Percentiles rank a stretch among this genome's conserved stretches.
Conservation (phyloP, 805 yeast species). For the Ogataea ganodermae region DNA sequence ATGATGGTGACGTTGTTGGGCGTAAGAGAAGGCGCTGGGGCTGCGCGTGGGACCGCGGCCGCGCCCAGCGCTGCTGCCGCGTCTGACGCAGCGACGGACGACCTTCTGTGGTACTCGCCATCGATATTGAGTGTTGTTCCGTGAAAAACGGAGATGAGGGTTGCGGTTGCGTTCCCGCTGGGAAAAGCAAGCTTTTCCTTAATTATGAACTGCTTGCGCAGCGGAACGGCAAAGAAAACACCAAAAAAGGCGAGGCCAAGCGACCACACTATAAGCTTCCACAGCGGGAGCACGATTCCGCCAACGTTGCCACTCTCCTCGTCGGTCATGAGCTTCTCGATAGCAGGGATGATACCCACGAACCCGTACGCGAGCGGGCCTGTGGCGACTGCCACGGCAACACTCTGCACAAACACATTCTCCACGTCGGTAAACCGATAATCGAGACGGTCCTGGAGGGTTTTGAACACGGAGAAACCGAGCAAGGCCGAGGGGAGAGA, state of each 20-base stretch:
- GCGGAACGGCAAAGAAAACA: conserved; percentile 89
- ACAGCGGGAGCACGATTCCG: conserved; percentile 39
- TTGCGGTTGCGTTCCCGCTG: conserved; percentile 95
- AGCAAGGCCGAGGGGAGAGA: conserved; percentile 89
- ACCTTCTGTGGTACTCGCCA: conserved; percentile 1
- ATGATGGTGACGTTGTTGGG: conserved; percentile 31
- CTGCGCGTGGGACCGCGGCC: no score
- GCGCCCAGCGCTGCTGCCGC: no score
- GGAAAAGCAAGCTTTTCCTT: conserved; percentile 89
- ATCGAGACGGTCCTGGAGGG: conserved; percentile 39
- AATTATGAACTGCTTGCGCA: conserved; percentile 84
- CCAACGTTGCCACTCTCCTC: conserved; percentile 71
- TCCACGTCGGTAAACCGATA: conserved; percentile 82
- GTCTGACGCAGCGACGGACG: no score
- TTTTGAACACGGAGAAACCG: conserved; percentile 80
- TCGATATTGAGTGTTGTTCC: conserved; percentile 56
- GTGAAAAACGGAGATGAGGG: conserved; percentile 84
- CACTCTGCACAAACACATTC: conserved; percentile 87
- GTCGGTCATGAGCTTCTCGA: conserved; percentile 78
- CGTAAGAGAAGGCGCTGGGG: conserved; percentile 1
- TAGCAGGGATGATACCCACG: conserved; percentile 94
- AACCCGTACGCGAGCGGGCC: conserved; percentile 95
- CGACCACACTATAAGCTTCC: conserved; percentile 77
- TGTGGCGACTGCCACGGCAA: conserved; percentile 96
- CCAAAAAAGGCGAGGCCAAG: conserved; percentile 90